Evolutionary conservation across 2,329 filamentous ascomycete species (phyloP), one percentile per base, ranked within the genome.

Genomic region (Rhinocladiella mackenziei): DNA sequence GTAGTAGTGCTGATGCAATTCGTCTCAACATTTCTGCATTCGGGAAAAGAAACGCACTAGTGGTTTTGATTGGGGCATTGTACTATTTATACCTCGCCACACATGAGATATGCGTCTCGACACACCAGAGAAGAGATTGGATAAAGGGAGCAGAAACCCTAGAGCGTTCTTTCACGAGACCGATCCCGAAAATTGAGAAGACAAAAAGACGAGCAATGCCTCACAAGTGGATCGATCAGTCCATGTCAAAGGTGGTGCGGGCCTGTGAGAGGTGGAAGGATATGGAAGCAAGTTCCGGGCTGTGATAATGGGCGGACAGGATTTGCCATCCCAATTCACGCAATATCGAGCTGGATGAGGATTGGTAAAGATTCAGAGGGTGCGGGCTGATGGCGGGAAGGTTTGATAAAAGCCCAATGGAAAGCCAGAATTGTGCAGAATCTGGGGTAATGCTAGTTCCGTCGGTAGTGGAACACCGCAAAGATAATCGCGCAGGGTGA

Each of bases 11-110:
- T 31, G 26, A 13, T 23, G 23, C 18, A 5, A n/a, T 15, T 20
- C 36, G 19, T 19, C 20, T 30, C 30, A 26, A 17, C 23, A 26
- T 22, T 20, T 37, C 30, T 18, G 40, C 18, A 17, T 47, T 28
- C 20, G 34, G 34, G 34, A 26, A 26, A 4, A 9, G 22, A 26
- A 11, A 18, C 25, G 22, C 34, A 26, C 22, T 26, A 37, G 13
- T 37, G 13, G 22, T 9, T 35, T 17, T 11, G 3, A 26, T 4
- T 19, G 8, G 9, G 34, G 11, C 17, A 3, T 2, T 37, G 34
- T 37, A 37, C 22, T 37, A 36, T 36, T 37, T 37, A 26, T 37
- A 37, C 34, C 9, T 20, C 7, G 13, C 13, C 8, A 2, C n/a
- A n/a, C n/a, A n/a, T n/a, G n/a, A n/a, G n/a, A n/a, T n/a, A n/a